Base-by-base conservation (phyloP, 805 yeast genomes). In the Nakazawaea populi region DNA sequence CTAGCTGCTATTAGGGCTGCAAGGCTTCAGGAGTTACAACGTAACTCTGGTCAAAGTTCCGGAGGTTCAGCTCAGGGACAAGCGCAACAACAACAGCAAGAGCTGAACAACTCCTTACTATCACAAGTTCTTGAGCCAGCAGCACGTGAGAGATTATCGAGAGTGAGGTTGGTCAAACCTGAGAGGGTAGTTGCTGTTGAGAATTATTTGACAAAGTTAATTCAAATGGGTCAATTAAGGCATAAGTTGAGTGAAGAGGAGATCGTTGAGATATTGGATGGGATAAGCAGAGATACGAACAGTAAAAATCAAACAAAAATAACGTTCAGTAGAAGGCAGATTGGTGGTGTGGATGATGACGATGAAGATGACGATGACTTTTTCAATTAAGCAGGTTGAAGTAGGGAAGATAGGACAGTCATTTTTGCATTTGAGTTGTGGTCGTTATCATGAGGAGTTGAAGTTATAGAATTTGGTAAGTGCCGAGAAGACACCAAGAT, bases 131-230 rank as follows among this genome's bases (percentile, higher is more conserved):
- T 94, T 43, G 88, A 87, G 51, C 83, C 92, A 9, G 80, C 77
- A 47, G 99, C 98, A 1, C 76, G 95, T 44, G 97, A 92, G 61
- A 76, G 99, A 53, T 73, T 92, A 44, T 80, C 91, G 18, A 75
- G 99, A 52, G 95, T 92, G 18, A 73, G 89, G 31, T 77, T 94
- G 63, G 99, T 92, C 42, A 81, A 91, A 61, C 95, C 95, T 2
- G 98, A 94, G 48, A 75, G 97, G 51, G 98, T 96, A 1, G 77
- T 79, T 47, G 87, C 90, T 3, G 97, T 90, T 11, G 97, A 92
- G 60, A 82, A 84, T 55, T 82, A 92, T 59, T 70, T 92, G 43
- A 69, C 86, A 30, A 80, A 83, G 58, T 69, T 92, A 64, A 87
- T 83, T 7, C 80, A 82, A 54, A 76, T 86, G 56, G 97, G 97